Evolutionary conservation across 2,329 filamentous ascomycete species (phyloP).

Genomic region (Torrubiella hemipterigena): DNA sequence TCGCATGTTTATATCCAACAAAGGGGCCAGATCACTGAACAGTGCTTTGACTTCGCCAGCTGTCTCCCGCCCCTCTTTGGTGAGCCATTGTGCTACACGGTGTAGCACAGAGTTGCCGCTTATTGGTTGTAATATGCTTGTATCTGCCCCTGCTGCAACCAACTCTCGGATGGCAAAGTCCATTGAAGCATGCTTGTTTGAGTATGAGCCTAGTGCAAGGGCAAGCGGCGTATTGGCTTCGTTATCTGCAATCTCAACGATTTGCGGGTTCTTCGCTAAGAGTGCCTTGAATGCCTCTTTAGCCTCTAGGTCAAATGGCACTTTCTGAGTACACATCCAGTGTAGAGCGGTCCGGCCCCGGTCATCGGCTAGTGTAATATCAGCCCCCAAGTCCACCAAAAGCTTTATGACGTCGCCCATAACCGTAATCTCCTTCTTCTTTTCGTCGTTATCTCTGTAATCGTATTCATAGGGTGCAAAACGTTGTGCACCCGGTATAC

Average conservation of each 20-base stretch:
- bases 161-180: slow-evolving; percentile 5
- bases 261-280: not conserved
- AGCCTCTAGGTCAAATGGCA: not conserved
- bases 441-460: not conserved
- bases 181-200: not conserved
- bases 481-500: not conserved
- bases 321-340: slow-evolving; percentile 1
- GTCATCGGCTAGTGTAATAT: not conserved
- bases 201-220: slow-evolving; percentile 1
- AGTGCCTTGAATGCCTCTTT: slow-evolving; percentile 1
- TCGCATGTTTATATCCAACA: not conserved
- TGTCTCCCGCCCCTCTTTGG: not conserved
- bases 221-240: not conserved
- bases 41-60: not conserved
- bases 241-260: not conserved
- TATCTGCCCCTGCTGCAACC: slow-evolving; percentile 8
- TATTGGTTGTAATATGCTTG: slow-evolving; percentile 3
- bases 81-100: not conserved
- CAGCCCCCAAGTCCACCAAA: not conserved
- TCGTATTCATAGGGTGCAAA: not conserved
- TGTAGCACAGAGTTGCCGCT: slow-evolving; percentile 6
- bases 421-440: not conserved
- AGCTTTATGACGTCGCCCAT: not conserved
- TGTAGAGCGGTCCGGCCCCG: not conserved
- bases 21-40: slow-evolving; percentile 2